A percentile compares a stretch with the other conserved stretches of the same genome.
These are phyloP conservation scores for Silene conica DNA, from an alignment of 148 eudicot species.

Conservation along the genomic window DNA sequence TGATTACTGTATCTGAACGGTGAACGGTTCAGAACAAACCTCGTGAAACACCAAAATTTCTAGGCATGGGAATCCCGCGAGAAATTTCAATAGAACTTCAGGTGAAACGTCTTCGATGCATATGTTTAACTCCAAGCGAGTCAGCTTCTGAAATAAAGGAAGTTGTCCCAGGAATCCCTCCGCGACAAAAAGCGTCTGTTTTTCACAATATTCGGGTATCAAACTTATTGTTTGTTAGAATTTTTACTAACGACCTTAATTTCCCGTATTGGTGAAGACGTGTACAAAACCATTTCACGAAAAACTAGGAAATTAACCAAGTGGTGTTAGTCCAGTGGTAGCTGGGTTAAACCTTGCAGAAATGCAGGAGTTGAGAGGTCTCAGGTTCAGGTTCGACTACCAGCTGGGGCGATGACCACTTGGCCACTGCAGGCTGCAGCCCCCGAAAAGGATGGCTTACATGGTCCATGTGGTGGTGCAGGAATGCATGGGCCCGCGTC, in stretches of 20 bases:
- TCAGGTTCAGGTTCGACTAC: no score
- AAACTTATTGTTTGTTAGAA: background rate
- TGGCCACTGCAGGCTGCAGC: no score
- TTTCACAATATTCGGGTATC: conserved; percentile 9
- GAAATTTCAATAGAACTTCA: conserved; percentile 28
- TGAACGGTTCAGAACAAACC: conserved; percentile 22
- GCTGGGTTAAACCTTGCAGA: no score
- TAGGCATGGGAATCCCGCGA: conserved; percentile 36
- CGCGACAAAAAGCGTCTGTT: conserved; percentile 33
- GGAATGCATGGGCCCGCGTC: no score
- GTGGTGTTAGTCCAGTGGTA: no score
- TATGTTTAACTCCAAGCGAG: conserved; percentile 36
- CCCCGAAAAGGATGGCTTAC: no score
- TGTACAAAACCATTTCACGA: no score
- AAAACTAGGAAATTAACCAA: no score
- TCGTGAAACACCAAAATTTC: conserved; percentile 31
- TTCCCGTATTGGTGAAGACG: no score
- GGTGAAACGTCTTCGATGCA: conserved; percentile 16
- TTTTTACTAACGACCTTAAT: background rate
- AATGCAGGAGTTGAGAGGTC: no score
- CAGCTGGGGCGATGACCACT: no score
- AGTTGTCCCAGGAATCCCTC: conserved; percentile 21
- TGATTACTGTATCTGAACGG: background rate
- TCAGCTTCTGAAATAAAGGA: conserved; percentile 43
- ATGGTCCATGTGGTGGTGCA: no score